A percentile compares a stretch with the other conserved stretches of the same genome.
phyloP scores from a whole-genome alignment of 2,329 filamentous ascomycete genomes.

The Cladosporium phlei region DNA sequence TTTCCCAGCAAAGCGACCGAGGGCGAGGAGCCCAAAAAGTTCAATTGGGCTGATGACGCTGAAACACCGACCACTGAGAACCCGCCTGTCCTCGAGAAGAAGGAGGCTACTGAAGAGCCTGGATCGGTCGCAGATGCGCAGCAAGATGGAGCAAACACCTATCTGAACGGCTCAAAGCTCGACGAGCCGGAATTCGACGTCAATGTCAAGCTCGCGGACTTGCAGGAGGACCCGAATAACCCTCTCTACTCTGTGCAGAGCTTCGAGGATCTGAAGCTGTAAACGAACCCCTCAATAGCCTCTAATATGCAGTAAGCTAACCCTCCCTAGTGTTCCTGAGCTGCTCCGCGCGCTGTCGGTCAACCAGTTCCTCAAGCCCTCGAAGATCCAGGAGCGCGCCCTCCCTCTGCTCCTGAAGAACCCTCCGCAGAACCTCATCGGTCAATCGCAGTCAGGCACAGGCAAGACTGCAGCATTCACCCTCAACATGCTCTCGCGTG shows the following conservation, averaged over 20 bases:
- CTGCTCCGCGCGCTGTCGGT: slow-evolving; percentile 72
- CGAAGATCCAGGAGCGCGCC: slow-evolving; percentile 95
- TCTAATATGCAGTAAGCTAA: too few species aligned
- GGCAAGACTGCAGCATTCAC: slow-evolving; percentile 97
- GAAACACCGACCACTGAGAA: neutral
- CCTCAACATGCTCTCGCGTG: slow-evolving; percentile 79
- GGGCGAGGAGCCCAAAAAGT: slow-evolving; percentile 16
- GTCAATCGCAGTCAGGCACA: slow-evolving; percentile 97
- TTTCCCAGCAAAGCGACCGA: slow-evolving; percentile 16
- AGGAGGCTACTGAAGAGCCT: slow-evolving; percentile 11
- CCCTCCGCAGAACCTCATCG: slow-evolving; percentile 91
- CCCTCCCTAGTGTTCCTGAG: slow-evolving; percentile 41
- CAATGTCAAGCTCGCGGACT: slow-evolving; percentile 84
- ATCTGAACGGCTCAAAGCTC: slow-evolving; percentile 40
- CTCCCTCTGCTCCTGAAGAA: slow-evolving; percentile 81
- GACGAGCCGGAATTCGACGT: slow-evolving; percentile 79
- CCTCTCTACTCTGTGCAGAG: slow-evolving; percentile 79
- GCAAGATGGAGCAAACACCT: slow-evolving; percentile 43
- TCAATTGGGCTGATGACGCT: slow-evolving; percentile 6
- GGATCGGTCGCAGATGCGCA: slow-evolving; percentile 22
- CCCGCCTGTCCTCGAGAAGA: neutral
- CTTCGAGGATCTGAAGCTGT: slow-evolving; percentile 76
- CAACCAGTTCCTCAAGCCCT: slow-evolving; percentile 90
- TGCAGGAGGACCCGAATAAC: slow-evolving; percentile 80
- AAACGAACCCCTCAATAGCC: neutral